phyloP scores from a whole-genome alignment of 2,329 filamentous ascomycete species.

The Leptographium radiaticola region DNA sequence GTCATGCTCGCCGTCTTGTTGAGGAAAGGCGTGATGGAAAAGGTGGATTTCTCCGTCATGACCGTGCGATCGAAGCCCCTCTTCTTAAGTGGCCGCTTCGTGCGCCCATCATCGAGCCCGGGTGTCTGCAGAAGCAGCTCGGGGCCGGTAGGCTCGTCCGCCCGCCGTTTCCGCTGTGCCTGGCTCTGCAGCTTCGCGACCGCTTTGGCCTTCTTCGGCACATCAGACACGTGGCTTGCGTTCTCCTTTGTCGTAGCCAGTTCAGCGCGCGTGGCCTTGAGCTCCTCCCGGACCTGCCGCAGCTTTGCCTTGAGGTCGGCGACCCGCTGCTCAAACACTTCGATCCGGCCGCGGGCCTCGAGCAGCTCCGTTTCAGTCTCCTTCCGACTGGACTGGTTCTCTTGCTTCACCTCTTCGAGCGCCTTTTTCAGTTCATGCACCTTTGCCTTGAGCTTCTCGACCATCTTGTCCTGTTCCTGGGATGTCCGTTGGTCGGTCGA shows the following conservation, averaged over 20 bases:
- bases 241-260: slow-evolving; percentile 22
- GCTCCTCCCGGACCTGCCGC: slow-evolving; percentile 54
- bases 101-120: slow-evolving; percentile 17
- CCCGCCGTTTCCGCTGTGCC: slow-evolving; percentile 30
- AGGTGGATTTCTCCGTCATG: slow-evolving; percentile 76
- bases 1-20: slow-evolving; percentile 48
- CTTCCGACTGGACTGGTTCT: slow-evolving; percentile 31
- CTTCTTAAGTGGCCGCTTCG: slow-evolving; percentile 38
- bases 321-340: slow-evolving; percentile 57
- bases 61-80: slow-evolving; percentile 42
- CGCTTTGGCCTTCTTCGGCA: slow-evolving; percentile 14
- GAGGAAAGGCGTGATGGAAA: slow-evolving; percentile 89
- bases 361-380: slow-evolving; percentile 39
- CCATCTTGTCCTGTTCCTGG: not conserved
- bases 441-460: slow-evolving; percentile 16
- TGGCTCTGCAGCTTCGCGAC: slow-evolving; percentile 12
- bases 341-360: slow-evolving; percentile 48
- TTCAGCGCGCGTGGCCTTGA: slow-evolving; percentile 47
- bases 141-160: slow-evolving; percentile 29
- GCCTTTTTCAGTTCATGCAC: slow-evolving; percentile 21
- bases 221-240: slow-evolving; percentile 20
- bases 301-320: slow-evolving; percentile 58
- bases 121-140: slow-evolving; percentile 36
- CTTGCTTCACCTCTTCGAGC: slow-evolving; percentile 27
- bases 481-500: slow-evolving; percentile 2